Conservation (phyloP, 2,329 filamentous ascomycete species). For the Calonectria fujianensis region DNA sequence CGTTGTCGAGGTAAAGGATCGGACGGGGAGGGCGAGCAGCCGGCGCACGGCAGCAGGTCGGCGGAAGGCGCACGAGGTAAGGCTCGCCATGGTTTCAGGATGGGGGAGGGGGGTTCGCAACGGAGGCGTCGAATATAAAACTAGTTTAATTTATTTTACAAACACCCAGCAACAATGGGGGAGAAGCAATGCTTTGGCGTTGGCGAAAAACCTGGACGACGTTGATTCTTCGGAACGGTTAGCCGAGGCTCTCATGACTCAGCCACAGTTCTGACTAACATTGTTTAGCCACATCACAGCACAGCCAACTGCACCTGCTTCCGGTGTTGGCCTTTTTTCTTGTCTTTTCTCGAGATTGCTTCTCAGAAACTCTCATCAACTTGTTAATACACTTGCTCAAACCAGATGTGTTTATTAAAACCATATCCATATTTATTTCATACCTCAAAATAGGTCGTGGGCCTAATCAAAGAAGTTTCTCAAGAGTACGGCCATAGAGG, state of each 20-base stretch:
- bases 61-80: slow-evolving; percentile 50
- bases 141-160: neutral
- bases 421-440: too few species aligned
- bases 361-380: neutral
- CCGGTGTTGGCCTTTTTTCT: neutral
- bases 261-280: slow-evolving; percentile 5
- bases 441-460: too few species aligned
- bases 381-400: too few species aligned
- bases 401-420: too few species aligned
- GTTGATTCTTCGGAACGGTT: neutral
- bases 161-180: neutral
- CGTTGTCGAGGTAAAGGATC: slow-evolving; percentile 50
- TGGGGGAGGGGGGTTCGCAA: neutral
- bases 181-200: neutral
- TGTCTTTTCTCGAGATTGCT: neutral
- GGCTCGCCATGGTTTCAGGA: slow-evolving; percentile 46
- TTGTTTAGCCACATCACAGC: neutral
- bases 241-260: neutral
- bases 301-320: neutral
- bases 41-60: slow-evolving; percentile 46
- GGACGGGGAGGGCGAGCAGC: slow-evolving; percentile 46
- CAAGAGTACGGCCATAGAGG: too few species aligned
- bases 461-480: too few species aligned
- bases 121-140: neutral
- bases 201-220: neutral